Evolutionary conservation across 1,284 basidiomycete genomes (phyloP).

Genomic region (Ceratobasidium sp.): DNA sequence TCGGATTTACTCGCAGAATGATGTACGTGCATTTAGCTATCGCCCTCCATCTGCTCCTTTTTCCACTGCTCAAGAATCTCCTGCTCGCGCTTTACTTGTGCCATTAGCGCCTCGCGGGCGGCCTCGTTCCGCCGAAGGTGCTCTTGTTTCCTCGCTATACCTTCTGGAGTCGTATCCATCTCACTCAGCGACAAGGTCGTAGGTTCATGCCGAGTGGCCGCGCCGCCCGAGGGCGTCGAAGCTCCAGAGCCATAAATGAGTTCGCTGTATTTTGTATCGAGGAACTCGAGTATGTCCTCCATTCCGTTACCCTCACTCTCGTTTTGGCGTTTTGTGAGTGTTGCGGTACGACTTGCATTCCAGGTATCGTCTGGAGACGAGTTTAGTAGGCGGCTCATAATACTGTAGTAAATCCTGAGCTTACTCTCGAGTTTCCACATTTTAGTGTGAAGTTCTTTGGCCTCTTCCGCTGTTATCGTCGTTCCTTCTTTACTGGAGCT

Average conservation of each 20-base stretch:
- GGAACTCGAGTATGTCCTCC: conserved; percentile 18
- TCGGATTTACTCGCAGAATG: conserved; percentile 1
- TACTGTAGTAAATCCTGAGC: not conserved
- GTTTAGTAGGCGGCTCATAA: not conserved
- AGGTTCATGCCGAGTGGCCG: not conserved
- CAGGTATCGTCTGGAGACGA: conserved; percentile 12
- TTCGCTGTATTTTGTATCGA: not conserved
- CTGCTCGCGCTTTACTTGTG: conserved; percentile 9
- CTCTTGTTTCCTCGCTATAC: conserved; percentile 10
- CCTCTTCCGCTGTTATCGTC: conserved; percentile 5
- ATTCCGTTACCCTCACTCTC: conserved; percentile 18
- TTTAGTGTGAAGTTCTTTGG: conserved; percentile 27
- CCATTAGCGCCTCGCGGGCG: not conserved
- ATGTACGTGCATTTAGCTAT: not conserved
- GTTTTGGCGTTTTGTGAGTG: conserved; percentile 29
- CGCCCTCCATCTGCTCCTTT: conserved; percentile 12
- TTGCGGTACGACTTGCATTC: conserved; percentile 21
- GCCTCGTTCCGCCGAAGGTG: not conserved
- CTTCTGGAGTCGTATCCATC: conserved; percentile 15
- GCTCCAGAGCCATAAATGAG: conserved; percentile 16
- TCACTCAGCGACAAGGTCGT: not conserved
- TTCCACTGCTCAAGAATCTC: conserved; percentile 27
- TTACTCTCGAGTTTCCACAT: conserved; percentile 40
- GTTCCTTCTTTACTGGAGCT: conserved; percentile 28
- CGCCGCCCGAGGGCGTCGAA: not conserved